Evolutionary conservation across 129 eudicot species (phyloP).

Genomic region (Flaveria linearis): DNA sequence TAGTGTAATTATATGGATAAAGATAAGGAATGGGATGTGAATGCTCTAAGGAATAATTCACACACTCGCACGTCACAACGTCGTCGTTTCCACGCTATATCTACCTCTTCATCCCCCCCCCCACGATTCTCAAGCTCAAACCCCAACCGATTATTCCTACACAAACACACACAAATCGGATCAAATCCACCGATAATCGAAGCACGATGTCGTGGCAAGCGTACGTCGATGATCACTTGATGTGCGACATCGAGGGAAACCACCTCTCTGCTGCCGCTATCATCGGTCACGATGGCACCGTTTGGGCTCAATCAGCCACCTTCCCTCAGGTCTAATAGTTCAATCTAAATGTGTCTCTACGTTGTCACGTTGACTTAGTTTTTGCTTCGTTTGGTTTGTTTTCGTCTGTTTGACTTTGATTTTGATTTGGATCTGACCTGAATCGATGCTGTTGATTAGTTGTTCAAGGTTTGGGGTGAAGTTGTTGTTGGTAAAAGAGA

Average conservation of each 20-base stretch:
- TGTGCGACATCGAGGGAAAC: slow-evolving; percentile 71
- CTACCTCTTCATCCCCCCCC: neutral
- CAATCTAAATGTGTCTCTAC: neutral
- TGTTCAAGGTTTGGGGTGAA: neutral
- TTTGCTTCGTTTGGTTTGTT: neutral
- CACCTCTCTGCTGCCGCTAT: slow-evolving; percentile 67
- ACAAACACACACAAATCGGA: neutral
- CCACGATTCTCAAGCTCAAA: neutral
- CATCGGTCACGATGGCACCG: slow-evolving; percentile 63
- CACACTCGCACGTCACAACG: slow-evolving; percentile 22
- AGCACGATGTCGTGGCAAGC: slow-evolving; percentile 74
- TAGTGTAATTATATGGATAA: no score
- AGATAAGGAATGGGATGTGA: no score
- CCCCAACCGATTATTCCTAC: slow-evolving; percentile 1
- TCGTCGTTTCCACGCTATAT: slow-evolving; percentile 46
- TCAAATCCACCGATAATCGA: slow-evolving; percentile 6
- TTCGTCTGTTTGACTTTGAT: neutral
- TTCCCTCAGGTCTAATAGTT: slow-evolving; percentile 53
- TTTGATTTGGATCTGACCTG: slow-evolving; percentile 18
- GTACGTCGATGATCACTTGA: slow-evolving; percentile 71
- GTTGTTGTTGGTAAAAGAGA: neutral
- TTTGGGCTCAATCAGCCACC: slow-evolving; percentile 66
- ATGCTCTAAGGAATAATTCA: neutral
- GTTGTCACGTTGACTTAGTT: slow-evolving; percentile 8
- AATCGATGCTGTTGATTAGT: neutral